phyloP scores from a whole-genome alignment of 2,329 filamentous ascomycete genomes.

The Cordyceps javanica region DNA sequence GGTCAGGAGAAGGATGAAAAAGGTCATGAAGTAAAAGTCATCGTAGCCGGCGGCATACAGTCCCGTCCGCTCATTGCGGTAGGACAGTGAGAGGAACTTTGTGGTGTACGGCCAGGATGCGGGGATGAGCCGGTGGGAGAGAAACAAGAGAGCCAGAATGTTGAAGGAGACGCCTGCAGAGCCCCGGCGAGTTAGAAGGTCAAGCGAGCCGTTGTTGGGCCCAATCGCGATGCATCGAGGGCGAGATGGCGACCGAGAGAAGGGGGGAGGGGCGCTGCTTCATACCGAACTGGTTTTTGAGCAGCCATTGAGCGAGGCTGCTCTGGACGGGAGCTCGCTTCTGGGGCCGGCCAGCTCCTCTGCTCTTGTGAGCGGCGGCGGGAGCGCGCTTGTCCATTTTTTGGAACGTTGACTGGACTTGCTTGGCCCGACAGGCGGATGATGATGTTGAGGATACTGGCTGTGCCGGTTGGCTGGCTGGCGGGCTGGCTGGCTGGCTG shows the following conservation, averaged over 20 bases:
- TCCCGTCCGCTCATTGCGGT: constrained; percentile 38
- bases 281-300: not conserved
- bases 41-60: constrained; percentile 71
- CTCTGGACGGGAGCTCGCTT: not conserved
- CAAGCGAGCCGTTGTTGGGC: not conserved
- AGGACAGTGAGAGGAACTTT: not conserved
- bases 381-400: not conserved
- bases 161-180: not conserved
- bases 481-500: not conserved
- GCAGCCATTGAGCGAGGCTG: not conserved
- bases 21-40: constrained; percentile 70
- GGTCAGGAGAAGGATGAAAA: constrained; percentile 79
- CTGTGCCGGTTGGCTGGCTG: not conserved
- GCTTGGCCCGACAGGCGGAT: not conserved
- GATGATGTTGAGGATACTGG: not conserved
- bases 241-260: not conserved
- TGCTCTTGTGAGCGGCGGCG: not conserved
- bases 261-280: not conserved
- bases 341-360: not conserved
- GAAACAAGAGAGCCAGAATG: not conserved
- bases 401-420: not conserved
- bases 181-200: not conserved
- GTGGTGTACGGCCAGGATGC: not conserved
- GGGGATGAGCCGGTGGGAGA: not conserved
- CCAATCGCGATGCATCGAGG: not conserved